Conservation (phyloP, 768 basidiomycete species). For the Tubosaeta sp. region DNA sequence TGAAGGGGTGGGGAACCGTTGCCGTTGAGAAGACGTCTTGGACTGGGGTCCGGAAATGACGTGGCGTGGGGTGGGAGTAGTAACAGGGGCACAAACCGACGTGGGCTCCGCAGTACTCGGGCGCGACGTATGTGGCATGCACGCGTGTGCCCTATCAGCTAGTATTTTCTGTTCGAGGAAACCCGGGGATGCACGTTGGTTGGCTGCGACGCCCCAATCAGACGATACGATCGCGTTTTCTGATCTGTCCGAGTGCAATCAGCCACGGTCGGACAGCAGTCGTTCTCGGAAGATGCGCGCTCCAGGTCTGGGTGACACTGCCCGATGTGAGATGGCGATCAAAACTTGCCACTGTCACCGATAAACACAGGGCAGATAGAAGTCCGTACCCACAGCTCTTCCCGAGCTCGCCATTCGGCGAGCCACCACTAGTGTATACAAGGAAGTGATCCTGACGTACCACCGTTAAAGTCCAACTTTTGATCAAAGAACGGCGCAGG, state of each 20-base stretch:
- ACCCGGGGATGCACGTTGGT: too few relatives aligned
- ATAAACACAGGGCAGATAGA: background rate
- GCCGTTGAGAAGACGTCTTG: background rate
- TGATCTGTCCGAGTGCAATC: background rate
- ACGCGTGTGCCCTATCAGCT: too few relatives aligned
- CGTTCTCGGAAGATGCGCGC: background rate
- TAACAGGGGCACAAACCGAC: background rate
- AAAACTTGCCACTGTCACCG: background rate
- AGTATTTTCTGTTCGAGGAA: too few relatives aligned
- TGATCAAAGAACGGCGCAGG: background rate
- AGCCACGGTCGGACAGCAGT: background rate
- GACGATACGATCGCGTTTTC: background rate
- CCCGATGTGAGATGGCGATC: background rate
- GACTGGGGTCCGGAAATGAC: background rate
- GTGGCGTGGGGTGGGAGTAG: background rate
- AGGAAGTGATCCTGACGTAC: background rate
- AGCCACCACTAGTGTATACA: background rate
- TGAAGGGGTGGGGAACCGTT: background rate
- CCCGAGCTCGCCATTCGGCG: background rate
- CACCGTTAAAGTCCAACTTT: background rate
- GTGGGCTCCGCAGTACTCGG: too few relatives aligned
- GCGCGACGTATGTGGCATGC: too few relatives aligned
- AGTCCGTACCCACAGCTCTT: background rate
- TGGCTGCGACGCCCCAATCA: background rate
- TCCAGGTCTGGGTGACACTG: background rate